These are phyloP conservation scores for Colletotrichum sp. DNA, from an alignment of 2,329 filamentous ascomycete species.

Conservation along the genomic window DNA sequence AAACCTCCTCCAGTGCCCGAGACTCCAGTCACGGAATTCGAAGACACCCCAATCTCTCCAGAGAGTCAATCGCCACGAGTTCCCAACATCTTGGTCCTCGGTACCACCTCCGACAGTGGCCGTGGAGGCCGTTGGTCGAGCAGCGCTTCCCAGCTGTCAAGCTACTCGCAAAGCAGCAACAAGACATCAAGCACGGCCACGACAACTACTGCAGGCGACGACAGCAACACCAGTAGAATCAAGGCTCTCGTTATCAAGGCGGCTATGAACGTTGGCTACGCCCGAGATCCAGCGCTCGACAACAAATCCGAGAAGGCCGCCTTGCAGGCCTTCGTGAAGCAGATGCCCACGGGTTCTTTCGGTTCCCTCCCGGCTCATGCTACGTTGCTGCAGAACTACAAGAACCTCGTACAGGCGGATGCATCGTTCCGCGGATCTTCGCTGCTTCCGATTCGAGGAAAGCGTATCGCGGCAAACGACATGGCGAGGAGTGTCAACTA, in stretches of 20 bases:
- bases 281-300: slow-evolving; percentile 57
- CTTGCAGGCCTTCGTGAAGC: slow-evolving; percentile 78
- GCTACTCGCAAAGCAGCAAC: slow-evolving; percentile 75
- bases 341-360: slow-evolving; percentile 78
- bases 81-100: slow-evolving; percentile 88
- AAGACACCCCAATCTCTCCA: slow-evolving; percentile 84
- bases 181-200: slow-evolving; percentile 75
- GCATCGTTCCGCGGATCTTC: slow-evolving; percentile 63
- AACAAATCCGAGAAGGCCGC: slow-evolving; percentile 52
- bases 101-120: slow-evolving; percentile 65
- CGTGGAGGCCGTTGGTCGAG: slow-evolving; percentile 80
- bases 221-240: slow-evolving; percentile 77
- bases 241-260: slow-evolving; percentile 84
- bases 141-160: slow-evolving; percentile 77
- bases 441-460: slow-evolving; percentile 61
- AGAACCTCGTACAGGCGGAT: slow-evolving; percentile 78
- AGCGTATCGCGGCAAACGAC: slow-evolving; percentile 71
- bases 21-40: slow-evolving; percentile 93
- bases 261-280: slow-evolving; percentile 83
- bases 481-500: slow-evolving; percentile 79
- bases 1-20: slow-evolving; percentile 69
- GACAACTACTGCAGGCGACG: slow-evolving; percentile 71
- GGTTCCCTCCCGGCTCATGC: slow-evolving; percentile 74
- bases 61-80: slow-evolving; percentile 77
- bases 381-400: slow-evolving; percentile 78